Evolutionary conservation across 495 filamentous ascomycete genomes (phyloP), one percentile per base, ranked within the genome.

Genomic region (Pyronema domesticum): DNA sequence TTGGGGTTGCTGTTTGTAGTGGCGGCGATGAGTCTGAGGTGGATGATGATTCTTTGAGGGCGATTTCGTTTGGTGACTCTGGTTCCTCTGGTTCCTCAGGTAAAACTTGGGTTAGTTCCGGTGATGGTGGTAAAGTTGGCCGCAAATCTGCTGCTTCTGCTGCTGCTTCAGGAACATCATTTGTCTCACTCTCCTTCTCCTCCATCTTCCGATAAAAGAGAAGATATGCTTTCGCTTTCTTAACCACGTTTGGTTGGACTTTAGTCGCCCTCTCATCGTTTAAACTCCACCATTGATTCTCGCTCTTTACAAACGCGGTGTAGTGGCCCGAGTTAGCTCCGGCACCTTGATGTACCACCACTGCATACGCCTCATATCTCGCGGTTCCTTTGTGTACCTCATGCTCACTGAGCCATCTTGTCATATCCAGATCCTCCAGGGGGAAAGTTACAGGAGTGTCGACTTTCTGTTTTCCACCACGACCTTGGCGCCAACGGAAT

Each of bases 301-400:
- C 55, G 54, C 58, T 50, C 43, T 63, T 62, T 14, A 62, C 57
- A 49, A 59, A 63, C 4, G 60, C 60, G 15, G 53, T 55, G 49
- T 63, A 63, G 51, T 63, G 60, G 13, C 60, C 60, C n/a, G 60
- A 63, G 51, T 62, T 63, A 46, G 60, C 60, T 59, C 60, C 60
- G 37, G 34, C 15, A 34, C 60, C 60, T 56, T 63, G 60, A 44
- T 63, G 60, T 49, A 63, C 60, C 11, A 63, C 60, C 17, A 63
- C 60, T 30, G 60, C 60, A 9, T 63, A 63, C 33, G 62, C 56
- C 18, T 63, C 60, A 39, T 63, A 63, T 23, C 57, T 40, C 13
- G 47, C 47, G 6, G 40, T 18, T 18, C 54, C 36, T 18, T 55
- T 45, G 18, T 34, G 37, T 43, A 37, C 46, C 23, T 62, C 56